Percentiles rank a stretch among this genome's conserved stretches.
These are phyloP conservation scores for Nasturtium officinale DNA, from an alignment of 345 rosid species.

Conservation along the genomic window DNA sequence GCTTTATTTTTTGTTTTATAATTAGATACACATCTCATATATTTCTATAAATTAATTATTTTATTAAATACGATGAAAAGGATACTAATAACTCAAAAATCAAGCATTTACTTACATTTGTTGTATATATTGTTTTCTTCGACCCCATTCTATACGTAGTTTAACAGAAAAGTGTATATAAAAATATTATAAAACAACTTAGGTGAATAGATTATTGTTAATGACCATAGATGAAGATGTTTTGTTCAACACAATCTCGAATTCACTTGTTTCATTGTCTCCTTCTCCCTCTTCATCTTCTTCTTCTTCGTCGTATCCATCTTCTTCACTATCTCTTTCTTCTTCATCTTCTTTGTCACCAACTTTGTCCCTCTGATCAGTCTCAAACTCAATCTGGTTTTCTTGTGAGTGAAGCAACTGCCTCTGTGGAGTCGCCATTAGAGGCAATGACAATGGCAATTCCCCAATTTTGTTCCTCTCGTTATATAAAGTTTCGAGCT, in stretches of 20 bases:
- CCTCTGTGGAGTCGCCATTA: conserved; percentile 67
- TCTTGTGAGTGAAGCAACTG: conserved; percentile 62
- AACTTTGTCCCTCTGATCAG: conserved; percentile 25
- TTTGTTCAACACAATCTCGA: conserved; percentile 62
- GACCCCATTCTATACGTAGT: conserved; percentile 16
- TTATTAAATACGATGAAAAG: background rate
- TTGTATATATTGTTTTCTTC: conserved; percentile 10
- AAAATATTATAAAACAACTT: conserved; percentile 24
- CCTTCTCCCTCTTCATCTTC: conserved; percentile 44
- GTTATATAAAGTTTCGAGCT: conserved; percentile 67
- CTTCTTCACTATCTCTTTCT: conserved; percentile 47
- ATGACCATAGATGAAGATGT: conserved; percentile 46
- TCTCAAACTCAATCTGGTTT: conserved; percentile 25
- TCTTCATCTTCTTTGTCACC: conserved; percentile 39
- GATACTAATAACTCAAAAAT: conserved; percentile 28
- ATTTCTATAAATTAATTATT: background rate
- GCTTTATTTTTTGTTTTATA: background rate
- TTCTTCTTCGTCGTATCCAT: conserved; percentile 43
- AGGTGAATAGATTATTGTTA: conserved; percentile 40
- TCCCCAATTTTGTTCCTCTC: conserved; percentile 51
- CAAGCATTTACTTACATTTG: conserved; percentile 37
- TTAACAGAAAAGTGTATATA: conserved; percentile 27
- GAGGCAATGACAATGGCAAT: conserved; percentile 42
- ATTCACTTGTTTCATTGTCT: conserved; percentile 55
- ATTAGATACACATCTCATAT: conserved; percentile 7